These are phyloP conservation scores for Avena insularis DNA, from an alignment of 176 grass and related monocot species.

Conservation along the genomic window DNA sequence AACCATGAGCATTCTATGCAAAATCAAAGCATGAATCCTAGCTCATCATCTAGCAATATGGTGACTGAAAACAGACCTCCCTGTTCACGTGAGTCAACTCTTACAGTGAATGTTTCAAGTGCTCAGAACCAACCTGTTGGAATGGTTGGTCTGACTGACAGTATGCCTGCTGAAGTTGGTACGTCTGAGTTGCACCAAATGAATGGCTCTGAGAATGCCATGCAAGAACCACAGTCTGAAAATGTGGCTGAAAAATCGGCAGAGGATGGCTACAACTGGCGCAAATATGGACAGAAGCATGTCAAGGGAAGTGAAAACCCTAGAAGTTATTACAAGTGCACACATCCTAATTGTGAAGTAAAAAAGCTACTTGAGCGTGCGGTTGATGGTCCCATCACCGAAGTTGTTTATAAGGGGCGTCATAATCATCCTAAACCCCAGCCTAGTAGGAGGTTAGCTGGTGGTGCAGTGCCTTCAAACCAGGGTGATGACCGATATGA, in stretches of 20 bases:
- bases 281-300: slow-evolving; percentile 98
- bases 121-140: slow-evolving; percentile 54
- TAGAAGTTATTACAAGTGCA: slow-evolving; percentile 99
- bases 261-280: slow-evolving; percentile 96
- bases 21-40: slow-evolving; percentile 56
- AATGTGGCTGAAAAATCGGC: slow-evolving; percentile 70
- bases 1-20: slow-evolving; percentile 58
- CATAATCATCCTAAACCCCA: slow-evolving; percentile 95
- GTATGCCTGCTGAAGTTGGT: slow-evolving; percentile 55
- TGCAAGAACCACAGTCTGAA: slow-evolving; percentile 57
- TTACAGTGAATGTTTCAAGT: slow-evolving; percentile 50
- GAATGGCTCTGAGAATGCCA: slow-evolving; percentile 53
- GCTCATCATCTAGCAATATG: slow-evolving; percentile 50
- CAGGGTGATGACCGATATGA: slow-evolving; percentile 80
- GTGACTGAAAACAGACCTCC: slow-evolving; percentile 52
- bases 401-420: slow-evolving; percentile 87
- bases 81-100: slow-evolving; percentile 47
- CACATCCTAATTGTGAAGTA: slow-evolving; percentile 94
- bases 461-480: slow-evolving; percentile 57
- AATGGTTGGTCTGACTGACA: slow-evolving; percentile 51
- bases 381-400: slow-evolving; percentile 86
- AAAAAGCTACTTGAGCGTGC: slow-evolving; percentile 96
- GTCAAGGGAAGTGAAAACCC: slow-evolving; percentile 98
- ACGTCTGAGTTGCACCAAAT: slow-evolving; percentile 50
- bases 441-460: slow-evolving; percentile 71